These are phyloP conservation scores for Yarrowia bubula DNA, from an alignment of 805 yeast species.

Conservation along the genomic window DNA sequence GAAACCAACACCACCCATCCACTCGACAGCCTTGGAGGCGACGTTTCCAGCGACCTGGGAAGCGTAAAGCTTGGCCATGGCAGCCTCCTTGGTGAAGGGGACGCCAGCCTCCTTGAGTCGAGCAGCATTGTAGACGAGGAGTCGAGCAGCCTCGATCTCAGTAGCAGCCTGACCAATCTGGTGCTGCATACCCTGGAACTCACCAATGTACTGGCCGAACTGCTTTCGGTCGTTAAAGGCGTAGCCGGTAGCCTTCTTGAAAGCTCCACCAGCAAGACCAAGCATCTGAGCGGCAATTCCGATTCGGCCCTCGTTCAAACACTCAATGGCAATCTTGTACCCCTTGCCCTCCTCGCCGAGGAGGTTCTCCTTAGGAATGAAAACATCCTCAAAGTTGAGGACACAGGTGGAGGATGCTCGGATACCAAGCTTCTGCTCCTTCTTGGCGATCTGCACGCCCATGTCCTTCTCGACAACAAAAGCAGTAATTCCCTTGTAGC, in stretches of 20 bases:
- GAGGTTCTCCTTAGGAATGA: slow-evolving; percentile 44
- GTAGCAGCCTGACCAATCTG: slow-evolving; percentile 47
- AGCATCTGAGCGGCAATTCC: slow-evolving; percentile 49
- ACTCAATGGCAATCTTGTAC: slow-evolving; percentile 47
- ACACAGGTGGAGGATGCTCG: slow-evolving; percentile 47
- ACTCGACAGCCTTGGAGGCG: slow-evolving; percentile 45
- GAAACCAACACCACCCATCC: slow-evolving; percentile 51
- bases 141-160: slow-evolving; percentile 46
- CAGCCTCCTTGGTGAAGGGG: slow-evolving; percentile 45
- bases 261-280: slow-evolving; percentile 48
- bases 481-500: slow-evolving; percentile 48
- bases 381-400: slow-evolving; percentile 43
- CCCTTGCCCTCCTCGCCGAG: slow-evolving; percentile 47
- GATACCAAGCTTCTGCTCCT: slow-evolving; percentile 47
- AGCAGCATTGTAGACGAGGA: slow-evolving; percentile 46
- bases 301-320: slow-evolving; percentile 47
- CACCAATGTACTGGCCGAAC: slow-evolving; percentile 45
- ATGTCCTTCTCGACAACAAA: slow-evolving; percentile 44
- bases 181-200: slow-evolving; percentile 49
- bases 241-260: slow-evolving; percentile 43
- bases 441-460: slow-evolving; percentile 46
- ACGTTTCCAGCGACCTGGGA: slow-evolving; percentile 44
- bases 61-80: slow-evolving; percentile 47
- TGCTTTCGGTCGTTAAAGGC: slow-evolving; percentile 44
- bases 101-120: slow-evolving; percentile 46